A percentile compares a stretch with the other conserved stretches of the same genome.
Evolutionary conservation across 176 grass and related monocot genomes (phyloP).

Genomic region (Musa beccarii): DNA sequence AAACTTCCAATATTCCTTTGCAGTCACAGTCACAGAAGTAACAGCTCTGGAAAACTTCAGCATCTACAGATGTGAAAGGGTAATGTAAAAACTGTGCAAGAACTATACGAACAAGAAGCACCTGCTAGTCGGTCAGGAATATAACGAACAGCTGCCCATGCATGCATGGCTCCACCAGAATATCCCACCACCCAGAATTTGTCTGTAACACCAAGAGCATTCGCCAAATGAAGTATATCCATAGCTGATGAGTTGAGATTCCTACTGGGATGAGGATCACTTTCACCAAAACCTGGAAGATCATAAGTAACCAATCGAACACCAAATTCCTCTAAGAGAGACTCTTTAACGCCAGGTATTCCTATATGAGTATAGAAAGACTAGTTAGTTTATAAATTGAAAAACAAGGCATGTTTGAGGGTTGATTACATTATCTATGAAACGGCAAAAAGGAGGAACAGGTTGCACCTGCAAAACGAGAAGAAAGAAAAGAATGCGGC

Average conservation of each 20-base stretch:
- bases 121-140: slow-evolving; percentile 88
- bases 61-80: not conserved
- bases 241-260: slow-evolving; percentile 83
- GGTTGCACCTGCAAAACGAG: slow-evolving; percentile 55
- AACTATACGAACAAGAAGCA: slow-evolving; percentile 11
- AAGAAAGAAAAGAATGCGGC: slow-evolving; percentile 96
- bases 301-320: slow-evolving; percentile 82
- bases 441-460: not conserved
- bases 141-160: slow-evolving; percentile 89
- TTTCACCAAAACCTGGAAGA: slow-evolving; percentile 99
- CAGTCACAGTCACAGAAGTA: not conserved
- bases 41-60: not conserved
- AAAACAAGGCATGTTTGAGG: not conserved
- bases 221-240: slow-evolving; percentile 85
- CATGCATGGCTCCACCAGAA: slow-evolving; percentile 71
- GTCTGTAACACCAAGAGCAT: slow-evolving; percentile 42
- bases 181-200: slow-evolving; percentile 97
- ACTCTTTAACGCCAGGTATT: slow-evolving; percentile 66
- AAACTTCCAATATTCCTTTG: too few species aligned
- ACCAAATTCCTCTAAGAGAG: slow-evolving; percentile 88
- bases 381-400: not conserved
- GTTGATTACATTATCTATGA: not conserved
- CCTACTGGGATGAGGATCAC: slow-evolving; percentile 73
- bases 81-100: not conserved
- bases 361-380: slow-evolving; percentile 35